Percentiles rank a stretch among this genome's conserved stretches.
phyloP scores from a whole-genome alignment of 805 yeast species.

The Metschnikowia amazonensis region DNA sequence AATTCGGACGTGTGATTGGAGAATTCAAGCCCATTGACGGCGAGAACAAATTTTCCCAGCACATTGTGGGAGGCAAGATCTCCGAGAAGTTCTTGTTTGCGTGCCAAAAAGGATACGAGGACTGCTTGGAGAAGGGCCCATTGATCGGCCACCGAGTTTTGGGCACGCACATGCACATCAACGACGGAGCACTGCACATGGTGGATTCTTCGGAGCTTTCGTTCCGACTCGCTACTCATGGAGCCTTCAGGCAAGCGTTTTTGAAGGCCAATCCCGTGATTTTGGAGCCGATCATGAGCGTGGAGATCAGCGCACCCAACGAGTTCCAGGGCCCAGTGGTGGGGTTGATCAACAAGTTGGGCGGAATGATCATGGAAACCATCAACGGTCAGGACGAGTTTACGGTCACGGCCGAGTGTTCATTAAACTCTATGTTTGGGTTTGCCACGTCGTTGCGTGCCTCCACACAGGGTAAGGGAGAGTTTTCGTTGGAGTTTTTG shows the following conservation, averaged over 20 bases:
- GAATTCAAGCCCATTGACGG: constrained; percentile 60
- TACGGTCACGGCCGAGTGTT: constrained; percentile 89
- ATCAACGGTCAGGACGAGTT: constrained; percentile 94
- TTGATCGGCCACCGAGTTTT: constrained; percentile 90
- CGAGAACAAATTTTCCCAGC: constrained; percentile 75
- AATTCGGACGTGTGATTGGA: constrained; percentile 95
- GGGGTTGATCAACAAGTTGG: constrained; percentile 85
- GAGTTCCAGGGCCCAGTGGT: constrained; percentile 95
- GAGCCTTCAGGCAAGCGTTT: constrained; percentile 91
- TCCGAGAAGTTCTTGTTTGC: constrained; percentile 93
- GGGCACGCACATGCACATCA: constrained; percentile 88
- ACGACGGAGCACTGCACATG: constrained; percentile 96
- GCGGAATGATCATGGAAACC: constrained; percentile 90
- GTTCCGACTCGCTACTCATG: constrained; percentile 86
- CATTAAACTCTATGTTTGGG: constrained; percentile 95
- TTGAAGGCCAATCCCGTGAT: constrained; percentile 78
- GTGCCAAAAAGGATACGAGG: constrained; percentile 93
- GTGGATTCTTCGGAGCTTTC: constrained; percentile 97
- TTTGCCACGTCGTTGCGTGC: constrained; percentile 95
- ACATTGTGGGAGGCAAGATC: constrained; percentile 94
- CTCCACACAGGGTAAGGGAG: constrained; percentile 98
- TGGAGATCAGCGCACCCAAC: constrained; percentile 87
- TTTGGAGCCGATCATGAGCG: constrained; percentile 94
- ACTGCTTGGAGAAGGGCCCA: constrained; percentile 93
- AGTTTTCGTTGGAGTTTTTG: constrained; percentile 90